Conservation (phyloP, 2,329 filamentous ascomycete genomes). For the Xylariales sp. region DNA sequence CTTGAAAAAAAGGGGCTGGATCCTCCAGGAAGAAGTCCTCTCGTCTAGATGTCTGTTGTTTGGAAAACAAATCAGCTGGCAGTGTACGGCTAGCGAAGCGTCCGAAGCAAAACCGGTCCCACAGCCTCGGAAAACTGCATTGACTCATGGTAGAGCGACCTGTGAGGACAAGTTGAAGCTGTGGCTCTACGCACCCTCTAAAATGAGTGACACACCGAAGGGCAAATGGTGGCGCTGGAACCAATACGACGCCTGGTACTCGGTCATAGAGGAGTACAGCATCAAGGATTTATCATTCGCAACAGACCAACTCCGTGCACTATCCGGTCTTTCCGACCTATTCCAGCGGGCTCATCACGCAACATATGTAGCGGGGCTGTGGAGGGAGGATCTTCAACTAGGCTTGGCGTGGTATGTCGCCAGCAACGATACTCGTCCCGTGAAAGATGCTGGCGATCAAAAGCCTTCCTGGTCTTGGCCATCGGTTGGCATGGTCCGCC, state of each 20-base stretch:
- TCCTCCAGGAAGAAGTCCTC: constrained; percentile 44
- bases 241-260: constrained; percentile 37
- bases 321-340: constrained; percentile 35
- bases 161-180: constrained; percentile 28
- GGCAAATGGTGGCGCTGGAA: constrained; percentile 13
- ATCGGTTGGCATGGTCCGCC: constrained; percentile 36
- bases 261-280: constrained; percentile 39
- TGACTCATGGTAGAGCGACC: background rate
- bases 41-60: constrained; percentile 39
- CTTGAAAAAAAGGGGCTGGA: constrained; percentile 40
- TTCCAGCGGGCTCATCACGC: constrained; percentile 29
- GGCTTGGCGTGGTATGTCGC: constrained; percentile 42
- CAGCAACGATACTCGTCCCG: constrained; percentile 35
- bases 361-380: constrained; percentile 40
- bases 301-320: constrained; percentile 36
- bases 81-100: constrained; percentile 31
- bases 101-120: constrained; percentile 37
- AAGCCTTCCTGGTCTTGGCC: constrained; percentile 43
- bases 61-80: constrained; percentile 40
- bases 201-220: constrained; percentile 10
- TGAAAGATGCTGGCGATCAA: background rate
- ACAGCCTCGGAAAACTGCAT: constrained; percentile 10
- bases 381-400: constrained; percentile 36
- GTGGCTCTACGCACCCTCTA: constrained; percentile 32
- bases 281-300: constrained; percentile 30